Percentiles rank a stretch among this genome's conserved stretches.
These are phyloP conservation scores for Magnolia changhungtana DNA, from an alignment of 164 flowering plant genomes.

Conservation along the genomic window DNA sequence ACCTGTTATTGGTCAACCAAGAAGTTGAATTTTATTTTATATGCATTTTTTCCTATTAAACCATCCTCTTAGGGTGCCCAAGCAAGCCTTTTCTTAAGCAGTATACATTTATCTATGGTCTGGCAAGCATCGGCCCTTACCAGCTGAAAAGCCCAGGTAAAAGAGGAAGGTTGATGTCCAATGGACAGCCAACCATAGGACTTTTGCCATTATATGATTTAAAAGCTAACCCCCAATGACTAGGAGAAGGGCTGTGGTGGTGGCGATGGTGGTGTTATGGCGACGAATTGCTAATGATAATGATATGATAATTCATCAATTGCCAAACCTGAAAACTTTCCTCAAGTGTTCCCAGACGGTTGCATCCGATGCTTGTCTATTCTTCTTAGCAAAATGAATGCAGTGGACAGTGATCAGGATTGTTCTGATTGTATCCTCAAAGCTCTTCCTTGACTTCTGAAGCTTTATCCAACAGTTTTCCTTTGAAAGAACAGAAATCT, in stretches of 20 bases:
- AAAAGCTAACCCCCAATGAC: background rate
- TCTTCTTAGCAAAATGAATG: constrained; percentile 48
- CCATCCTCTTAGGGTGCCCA: background rate
- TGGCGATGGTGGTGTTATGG: background rate
- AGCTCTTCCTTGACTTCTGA: constrained; percentile 62
- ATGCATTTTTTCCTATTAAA: background rate
- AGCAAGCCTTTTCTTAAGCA: background rate
- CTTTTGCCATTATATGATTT: background rate
- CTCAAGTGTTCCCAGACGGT: constrained; percentile 59
- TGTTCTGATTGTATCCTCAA: constrained; percentile 46
- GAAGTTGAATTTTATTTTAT: too few species aligned
- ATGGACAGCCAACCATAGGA: background rate
- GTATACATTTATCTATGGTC: background rate
- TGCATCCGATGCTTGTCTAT: constrained; percentile 39
- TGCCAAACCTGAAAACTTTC: constrained; percentile 54
- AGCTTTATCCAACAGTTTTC: constrained; percentile 64
- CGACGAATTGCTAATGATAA: background rate
- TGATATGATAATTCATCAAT: background rate
- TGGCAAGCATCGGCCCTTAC: background rate
- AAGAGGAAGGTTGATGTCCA: background rate
- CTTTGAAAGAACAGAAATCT: constrained; percentile 54
- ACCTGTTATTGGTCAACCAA: too few species aligned
- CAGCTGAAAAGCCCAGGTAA: background rate
- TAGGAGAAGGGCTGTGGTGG: background rate
- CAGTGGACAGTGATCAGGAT: constrained; percentile 49